These are phyloP conservation scores for Pluteus cervinus DNA, from an alignment of 768 basidiomycete species.

Conservation along the genomic window DNA sequence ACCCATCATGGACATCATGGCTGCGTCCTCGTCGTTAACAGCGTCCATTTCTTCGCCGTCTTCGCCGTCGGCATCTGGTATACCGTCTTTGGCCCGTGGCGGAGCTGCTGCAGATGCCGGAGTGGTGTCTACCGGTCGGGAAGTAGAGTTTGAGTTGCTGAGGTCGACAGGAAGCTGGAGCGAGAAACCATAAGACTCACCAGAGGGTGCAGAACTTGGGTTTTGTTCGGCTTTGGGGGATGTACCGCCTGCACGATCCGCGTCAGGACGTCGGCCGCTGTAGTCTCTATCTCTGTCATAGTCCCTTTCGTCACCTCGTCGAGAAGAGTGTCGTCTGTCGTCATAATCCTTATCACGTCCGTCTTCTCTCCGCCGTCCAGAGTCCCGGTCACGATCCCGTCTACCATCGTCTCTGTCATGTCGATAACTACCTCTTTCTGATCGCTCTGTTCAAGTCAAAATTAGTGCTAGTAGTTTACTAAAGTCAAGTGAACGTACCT, in stretches of 20 bases:
- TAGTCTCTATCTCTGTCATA: constrained; percentile 13
- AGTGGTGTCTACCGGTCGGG: constrained; percentile 13
- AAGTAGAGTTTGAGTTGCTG: too few species aligned
- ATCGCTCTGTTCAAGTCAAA: too few species aligned
- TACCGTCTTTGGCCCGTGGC: constrained; percentile 37
- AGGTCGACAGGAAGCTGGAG: too few species aligned
- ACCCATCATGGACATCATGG: constrained; percentile 91
- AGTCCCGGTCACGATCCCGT: constrained; percentile 30
- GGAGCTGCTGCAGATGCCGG: constrained; percentile 15
- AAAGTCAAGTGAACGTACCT: too few species aligned
- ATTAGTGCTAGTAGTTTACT: too few species aligned
- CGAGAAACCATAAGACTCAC: too few species aligned
- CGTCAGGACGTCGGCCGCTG: too few species aligned
- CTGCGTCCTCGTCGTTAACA: constrained; percentile 61
- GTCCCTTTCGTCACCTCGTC: constrained; percentile 26
- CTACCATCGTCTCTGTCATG: constrained; percentile 34
- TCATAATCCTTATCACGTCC: constrained; percentile 30
- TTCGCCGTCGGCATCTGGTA: constrained; percentile 27
- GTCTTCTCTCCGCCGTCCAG: constrained; percentile 31
- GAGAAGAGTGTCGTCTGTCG: constrained; percentile 26
- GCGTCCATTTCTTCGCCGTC: constrained; percentile 50
- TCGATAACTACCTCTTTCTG: constrained; percentile 17
- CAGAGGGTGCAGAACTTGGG: too few species aligned
- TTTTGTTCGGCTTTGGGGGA: too few species aligned
- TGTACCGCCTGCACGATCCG: too few species aligned